Evolutionary conservation across 768 basidiomycete genomes (phyloP), one percentile per base, ranked within the genome.

Genomic region (Tylopilus plumbeoviolaceoides): DNA sequence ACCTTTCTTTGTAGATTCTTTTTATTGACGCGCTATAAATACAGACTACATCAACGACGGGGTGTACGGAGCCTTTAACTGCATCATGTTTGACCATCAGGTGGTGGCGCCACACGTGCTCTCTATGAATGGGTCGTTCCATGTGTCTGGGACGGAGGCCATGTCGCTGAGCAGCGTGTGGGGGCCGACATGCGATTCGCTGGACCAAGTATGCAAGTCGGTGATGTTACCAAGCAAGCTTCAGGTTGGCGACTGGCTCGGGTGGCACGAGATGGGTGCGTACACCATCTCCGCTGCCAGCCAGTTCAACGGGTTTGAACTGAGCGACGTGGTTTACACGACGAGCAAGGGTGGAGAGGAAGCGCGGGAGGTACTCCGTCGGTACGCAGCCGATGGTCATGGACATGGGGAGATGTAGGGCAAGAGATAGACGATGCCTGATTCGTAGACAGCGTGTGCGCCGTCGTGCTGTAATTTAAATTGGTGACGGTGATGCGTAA

Each of bases 1-100:
- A 59, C 55, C 64, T 64, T 50, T 45, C 8, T 33, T 61, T 51
- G 33, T 30, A 17, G 18, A 17, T 41, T 33, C n/a, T 40, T 40
- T 52, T 53, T 36, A 30, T 35, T 52, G 52, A 39, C 18, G 9
- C 28, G 50, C 2, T 31, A 50, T 45, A 44, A 41, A 50, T 33
- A 31, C 70, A 97, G 94, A 98, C 76, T 98, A 98, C 77, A 93
- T 98, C 81, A 98, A 98, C 74, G 95, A 98, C 70, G 97, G 97
- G 41, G 93, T 99, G 38, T 99, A 99, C 70, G 94, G 95, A 47
- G 84, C 92, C 20, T 94, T 95, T 78, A 94, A 95, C 76, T 94
- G 91, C 74, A 94, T 94, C 72, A 77, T 98, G 65, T 98, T 98
- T 72, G 97, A 98, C 72, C 97, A 99, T 72, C 94, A 95, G 67